Evolutionary conservation across 495 filamentous ascomycete species (phyloP).

Genomic region (Penicillium arizonense): DNA sequence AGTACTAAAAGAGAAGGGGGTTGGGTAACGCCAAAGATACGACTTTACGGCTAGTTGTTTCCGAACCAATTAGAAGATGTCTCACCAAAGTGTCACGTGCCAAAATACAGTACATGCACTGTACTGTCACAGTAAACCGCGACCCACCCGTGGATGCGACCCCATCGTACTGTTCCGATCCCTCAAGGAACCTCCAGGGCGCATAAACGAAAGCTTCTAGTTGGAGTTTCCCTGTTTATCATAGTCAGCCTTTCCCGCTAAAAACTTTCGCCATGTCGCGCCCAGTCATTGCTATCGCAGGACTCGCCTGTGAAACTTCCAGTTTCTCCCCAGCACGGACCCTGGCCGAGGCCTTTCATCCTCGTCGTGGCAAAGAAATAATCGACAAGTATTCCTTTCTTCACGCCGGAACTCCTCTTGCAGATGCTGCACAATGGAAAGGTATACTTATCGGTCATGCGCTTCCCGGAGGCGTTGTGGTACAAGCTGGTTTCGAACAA

Average conservation of each 20-base stretch:
- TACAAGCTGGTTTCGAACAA: slow-evolving; percentile 45
- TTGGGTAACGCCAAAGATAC: too few relatives aligned
- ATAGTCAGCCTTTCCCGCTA: too few relatives aligned
- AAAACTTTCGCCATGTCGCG: slow-evolving; percentile 9
- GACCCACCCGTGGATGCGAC: too few relatives aligned
- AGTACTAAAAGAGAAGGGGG: too few relatives aligned
- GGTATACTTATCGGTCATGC: slow-evolving; percentile 55
- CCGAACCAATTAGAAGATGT: too few relatives aligned
- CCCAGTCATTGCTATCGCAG: slow-evolving; percentile 53
- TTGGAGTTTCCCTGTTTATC: too few relatives aligned
- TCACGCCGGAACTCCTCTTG: slow-evolving; percentile 38
- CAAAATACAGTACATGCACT: too few relatives aligned
- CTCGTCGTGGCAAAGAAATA: slow-evolving; percentile 44
- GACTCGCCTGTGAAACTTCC: slow-evolving; percentile 57
- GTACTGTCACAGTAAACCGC: too few relatives aligned
- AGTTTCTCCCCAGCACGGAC: slow-evolving; percentile 54
- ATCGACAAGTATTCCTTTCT: slow-evolving; percentile 49
- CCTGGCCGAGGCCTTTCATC: slow-evolving; percentile 50
- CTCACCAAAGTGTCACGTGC: too few relatives aligned
- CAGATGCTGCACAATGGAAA: slow-evolving; percentile 44
- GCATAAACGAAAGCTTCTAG: too few relatives aligned
- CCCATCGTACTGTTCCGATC: too few relatives aligned
- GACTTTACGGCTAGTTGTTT: too few relatives aligned
- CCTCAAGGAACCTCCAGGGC: background rate
- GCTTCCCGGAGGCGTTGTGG: slow-evolving; percentile 52